Evolutionary conservation across 2,329 filamentous ascomycete genomes (phyloP).

Genomic region (Coniochaeta sp.): DNA sequence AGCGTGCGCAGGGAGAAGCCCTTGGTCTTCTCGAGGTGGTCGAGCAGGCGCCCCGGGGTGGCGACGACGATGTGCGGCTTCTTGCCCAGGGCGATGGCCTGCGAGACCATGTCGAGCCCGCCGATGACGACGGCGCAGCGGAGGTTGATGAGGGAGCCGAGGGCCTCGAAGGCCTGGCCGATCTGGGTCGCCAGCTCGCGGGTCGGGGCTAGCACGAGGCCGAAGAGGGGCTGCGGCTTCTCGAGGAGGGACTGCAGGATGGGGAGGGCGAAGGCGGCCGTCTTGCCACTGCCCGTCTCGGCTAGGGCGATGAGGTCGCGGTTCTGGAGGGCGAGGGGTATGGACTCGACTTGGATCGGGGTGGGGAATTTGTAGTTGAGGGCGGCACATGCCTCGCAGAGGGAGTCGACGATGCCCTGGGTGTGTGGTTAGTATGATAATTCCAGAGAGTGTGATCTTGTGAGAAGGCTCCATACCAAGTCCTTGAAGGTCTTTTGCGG

Average conservation of each 20-base stretch:
- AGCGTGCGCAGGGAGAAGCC: slow-evolving; percentile 79
- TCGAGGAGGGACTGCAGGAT: slow-evolving; percentile 88
- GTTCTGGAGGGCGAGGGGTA: slow-evolving; percentile 57
- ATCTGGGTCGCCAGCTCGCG: slow-evolving; percentile 92
- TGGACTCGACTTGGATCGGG: slow-evolving; percentile 59
- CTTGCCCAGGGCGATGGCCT: slow-evolving; percentile 87
- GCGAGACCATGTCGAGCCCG: slow-evolving; percentile 91
- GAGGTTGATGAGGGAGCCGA: slow-evolving; percentile 83
- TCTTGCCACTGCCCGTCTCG: slow-evolving; percentile 94
- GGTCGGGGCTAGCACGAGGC: slow-evolving; percentile 86
- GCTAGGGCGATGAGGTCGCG: slow-evolving; percentile 89
- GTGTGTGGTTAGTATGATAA: not conserved
- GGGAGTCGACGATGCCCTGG: slow-evolving; percentile 72
- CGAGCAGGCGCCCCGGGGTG: slow-evolving; percentile 80
- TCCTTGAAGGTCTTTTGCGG: slow-evolving; percentile 57
- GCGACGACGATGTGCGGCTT: slow-evolving; percentile 92
- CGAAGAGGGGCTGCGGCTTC: slow-evolving; percentile 77
- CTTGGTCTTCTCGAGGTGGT: slow-evolving; percentile 95
- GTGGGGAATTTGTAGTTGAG: slow-evolving; percentile 83
- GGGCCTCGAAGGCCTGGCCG: slow-evolving; percentile 75
- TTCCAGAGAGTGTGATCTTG: not conserved
- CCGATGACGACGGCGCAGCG: slow-evolving; percentile 82
- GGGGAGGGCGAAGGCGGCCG: slow-evolving; percentile 86
- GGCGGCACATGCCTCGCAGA: slow-evolving; percentile 80
- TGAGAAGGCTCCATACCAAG: slow-evolving; percentile 31